Conservation (phyloP, 495 filamentous ascomycete genomes). For the Baudoinia panamericana region DNA sequence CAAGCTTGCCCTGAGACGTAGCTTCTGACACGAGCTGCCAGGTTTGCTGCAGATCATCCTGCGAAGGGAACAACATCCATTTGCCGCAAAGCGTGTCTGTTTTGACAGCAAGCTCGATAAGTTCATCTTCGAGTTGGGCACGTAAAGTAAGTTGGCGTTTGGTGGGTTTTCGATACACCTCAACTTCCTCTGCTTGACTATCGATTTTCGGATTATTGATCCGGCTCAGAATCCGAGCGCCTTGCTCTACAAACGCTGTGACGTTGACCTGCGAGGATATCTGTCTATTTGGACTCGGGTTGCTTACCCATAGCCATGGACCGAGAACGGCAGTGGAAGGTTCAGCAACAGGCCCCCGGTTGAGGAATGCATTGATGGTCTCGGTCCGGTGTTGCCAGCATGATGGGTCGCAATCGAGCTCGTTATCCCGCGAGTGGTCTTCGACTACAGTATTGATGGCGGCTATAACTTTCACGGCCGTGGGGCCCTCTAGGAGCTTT, state of each 20-base stretch:
- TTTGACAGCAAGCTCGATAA: slow-evolving; percentile 44
- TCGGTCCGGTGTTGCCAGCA: slow-evolving; percentile 51
- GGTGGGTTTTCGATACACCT: too few relatives aligned
- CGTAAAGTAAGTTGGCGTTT: slow-evolving; percentile 28
- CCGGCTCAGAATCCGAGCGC: too few relatives aligned
- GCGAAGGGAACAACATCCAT: slow-evolving; percentile 69
- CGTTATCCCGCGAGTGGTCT: too few relatives aligned
- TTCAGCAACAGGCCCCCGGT: slow-evolving; percentile 39
- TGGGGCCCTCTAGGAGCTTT: too few relatives aligned
- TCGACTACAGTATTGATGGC: too few relatives aligned
- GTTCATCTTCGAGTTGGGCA: slow-evolving; percentile 36
- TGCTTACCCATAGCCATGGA: slow-evolving; percentile 56
- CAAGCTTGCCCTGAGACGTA: slow-evolving; percentile 50
- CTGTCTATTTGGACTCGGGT: too few relatives aligned
- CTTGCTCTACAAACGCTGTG: too few relatives aligned
- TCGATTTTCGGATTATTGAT: too few relatives aligned
- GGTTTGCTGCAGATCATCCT: slow-evolving; percentile 41
- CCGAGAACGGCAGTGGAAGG: slow-evolving; percentile 37
- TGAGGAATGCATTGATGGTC: slow-evolving; percentile 46
- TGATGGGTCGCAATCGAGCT: slow-evolving; percentile 30
- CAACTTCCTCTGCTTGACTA: too few relatives aligned
- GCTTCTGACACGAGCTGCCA: slow-evolving; percentile 54
- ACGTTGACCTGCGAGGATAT: too few relatives aligned
- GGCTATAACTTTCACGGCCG: too few relatives aligned
- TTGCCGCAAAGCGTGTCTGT: slow-evolving; percentile 51